phyloP scores from a whole-genome alignment of 768 basidiomycete genomes.

The Ramaria sp. region DNA sequence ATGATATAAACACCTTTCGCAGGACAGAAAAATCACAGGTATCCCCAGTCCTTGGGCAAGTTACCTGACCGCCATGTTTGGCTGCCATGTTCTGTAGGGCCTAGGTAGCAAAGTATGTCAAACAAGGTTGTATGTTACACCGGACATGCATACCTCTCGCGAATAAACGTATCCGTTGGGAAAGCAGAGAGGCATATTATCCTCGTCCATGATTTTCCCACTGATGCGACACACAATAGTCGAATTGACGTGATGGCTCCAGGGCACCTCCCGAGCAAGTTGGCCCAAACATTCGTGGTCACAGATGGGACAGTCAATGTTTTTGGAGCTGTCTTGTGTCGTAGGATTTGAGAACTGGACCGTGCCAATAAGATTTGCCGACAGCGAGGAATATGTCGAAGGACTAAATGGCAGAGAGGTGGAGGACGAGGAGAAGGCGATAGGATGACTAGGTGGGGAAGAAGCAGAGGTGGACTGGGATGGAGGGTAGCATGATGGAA shows the following conservation, averaged over 20 bases:
- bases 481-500: slow-evolving; percentile 64
- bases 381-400: slow-evolving; percentile 10
- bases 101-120: slow-evolving; percentile 26
- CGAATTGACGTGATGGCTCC: slow-evolving; percentile 89
- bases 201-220: slow-evolving; percentile 90
- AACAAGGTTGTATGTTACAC: neutral
- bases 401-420: neutral
- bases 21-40: slow-evolving; percentile 55
- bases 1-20: slow-evolving; percentile 88
- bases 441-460: slow-evolving; percentile 2
- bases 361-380: slow-evolving; percentile 2
- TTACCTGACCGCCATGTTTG: slow-evolving; percentile 69
- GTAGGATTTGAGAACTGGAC: slow-evolving; percentile 1
- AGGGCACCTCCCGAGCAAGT: slow-evolving; percentile 79
- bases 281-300: slow-evolving; percentile 59
- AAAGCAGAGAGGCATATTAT: slow-evolving; percentile 88
- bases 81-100: slow-evolving; percentile 82
- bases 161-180: slow-evolving; percentile 91
- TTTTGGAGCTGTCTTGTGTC: slow-evolving; percentile 33
- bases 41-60: slow-evolving; percentile 66
- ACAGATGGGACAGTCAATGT: slow-evolving; percentile 89
- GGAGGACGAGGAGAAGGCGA: slow-evolving; percentile 1
- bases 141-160: slow-evolving; percentile 51
- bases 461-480: slow-evolving; percentile 3
- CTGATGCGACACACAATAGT: slow-evolving; percentile 89